Conservation (phyloP, 345 rosid genomes). For the Pelargonium nanum region DNA sequence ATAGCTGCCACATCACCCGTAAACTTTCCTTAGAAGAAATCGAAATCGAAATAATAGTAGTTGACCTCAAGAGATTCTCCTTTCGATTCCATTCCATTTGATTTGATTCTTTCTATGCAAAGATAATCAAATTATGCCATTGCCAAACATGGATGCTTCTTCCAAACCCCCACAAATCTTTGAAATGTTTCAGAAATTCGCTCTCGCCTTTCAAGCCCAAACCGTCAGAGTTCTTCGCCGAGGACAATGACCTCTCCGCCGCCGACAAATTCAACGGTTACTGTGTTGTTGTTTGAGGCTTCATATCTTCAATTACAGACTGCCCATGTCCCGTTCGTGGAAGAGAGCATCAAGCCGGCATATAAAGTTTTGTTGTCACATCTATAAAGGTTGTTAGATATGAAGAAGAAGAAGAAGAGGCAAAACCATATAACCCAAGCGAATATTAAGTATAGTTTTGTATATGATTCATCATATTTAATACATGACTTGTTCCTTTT, state of each 20-base stretch:
- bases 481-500: too few species aligned
- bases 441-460: too few species aligned
- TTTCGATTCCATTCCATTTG: not conserved
- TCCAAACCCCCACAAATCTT: constrained; percentile 69
- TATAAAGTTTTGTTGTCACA: constrained; percentile 66
- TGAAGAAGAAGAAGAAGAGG: too few species aligned
- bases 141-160: constrained; percentile 39
- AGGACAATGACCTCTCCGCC: constrained; percentile 34
- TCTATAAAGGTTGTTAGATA: constrained; percentile 57
- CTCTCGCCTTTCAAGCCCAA: constrained; percentile 80
- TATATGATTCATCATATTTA: too few species aligned
- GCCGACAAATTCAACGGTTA: constrained; percentile 19
- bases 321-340: constrained; percentile 70
- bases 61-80: constrained; percentile 5
- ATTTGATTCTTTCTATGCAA: not conserved
- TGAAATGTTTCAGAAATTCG: constrained; percentile 86
- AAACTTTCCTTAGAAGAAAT: constrained; percentile 60
- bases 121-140: not conserved
- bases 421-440: too few species aligned
- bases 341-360: constrained; percentile 47
- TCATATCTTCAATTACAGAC: constrained; percentile 80
- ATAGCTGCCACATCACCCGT: constrained; percentile 2
- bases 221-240: constrained; percentile 86
- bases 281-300: constrained; percentile 67
- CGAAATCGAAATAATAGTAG: constrained; percentile 27